These are phyloP conservation scores for Lactarius indigo DNA, from an alignment of 768 basidiomycete genomes.

Conservation along the genomic window DNA sequence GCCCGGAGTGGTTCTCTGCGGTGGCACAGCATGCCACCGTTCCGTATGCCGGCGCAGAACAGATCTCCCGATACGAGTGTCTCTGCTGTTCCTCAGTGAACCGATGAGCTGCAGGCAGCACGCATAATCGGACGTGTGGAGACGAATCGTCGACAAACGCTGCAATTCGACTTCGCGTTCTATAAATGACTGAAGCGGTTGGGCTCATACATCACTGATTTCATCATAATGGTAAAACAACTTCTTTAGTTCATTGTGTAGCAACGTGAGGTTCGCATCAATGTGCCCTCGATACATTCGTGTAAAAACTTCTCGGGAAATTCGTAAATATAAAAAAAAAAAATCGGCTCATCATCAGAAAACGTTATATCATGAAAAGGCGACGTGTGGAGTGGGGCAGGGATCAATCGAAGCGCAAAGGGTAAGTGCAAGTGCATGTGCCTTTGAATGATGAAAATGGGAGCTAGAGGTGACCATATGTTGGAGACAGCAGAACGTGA, in stretches of 20 bases:
- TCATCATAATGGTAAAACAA: background rate
- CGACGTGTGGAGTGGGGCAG: background rate
- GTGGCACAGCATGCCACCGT: conserved; percentile 1
- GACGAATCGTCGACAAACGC: background rate
- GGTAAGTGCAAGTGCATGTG: background rate
- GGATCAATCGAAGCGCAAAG: background rate
- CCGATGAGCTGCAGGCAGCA: background rate
- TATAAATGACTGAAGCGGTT: background rate
- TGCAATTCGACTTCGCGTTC: background rate
- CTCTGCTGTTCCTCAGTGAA: background rate
- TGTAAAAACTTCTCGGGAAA: conserved; percentile 3
- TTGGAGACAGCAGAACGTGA: background rate
- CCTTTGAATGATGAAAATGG: background rate
- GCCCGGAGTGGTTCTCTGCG: background rate
- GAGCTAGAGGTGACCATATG: conserved; percentile 9
- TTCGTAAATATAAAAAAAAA: background rate
- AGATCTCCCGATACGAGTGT: background rate
- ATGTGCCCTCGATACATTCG: conserved; percentile 8
- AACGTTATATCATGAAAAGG: conserved; percentile 14
- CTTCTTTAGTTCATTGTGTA: conserved; percentile 1
- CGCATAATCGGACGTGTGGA: background rate
- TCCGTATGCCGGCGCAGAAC: background rate
- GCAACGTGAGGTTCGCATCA: background rate
- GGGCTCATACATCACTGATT: background rate
- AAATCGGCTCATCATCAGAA: background rate